Conservation (phyloP, 495 filamentous ascomycete species). For the Usnea hakonensis region DNA sequence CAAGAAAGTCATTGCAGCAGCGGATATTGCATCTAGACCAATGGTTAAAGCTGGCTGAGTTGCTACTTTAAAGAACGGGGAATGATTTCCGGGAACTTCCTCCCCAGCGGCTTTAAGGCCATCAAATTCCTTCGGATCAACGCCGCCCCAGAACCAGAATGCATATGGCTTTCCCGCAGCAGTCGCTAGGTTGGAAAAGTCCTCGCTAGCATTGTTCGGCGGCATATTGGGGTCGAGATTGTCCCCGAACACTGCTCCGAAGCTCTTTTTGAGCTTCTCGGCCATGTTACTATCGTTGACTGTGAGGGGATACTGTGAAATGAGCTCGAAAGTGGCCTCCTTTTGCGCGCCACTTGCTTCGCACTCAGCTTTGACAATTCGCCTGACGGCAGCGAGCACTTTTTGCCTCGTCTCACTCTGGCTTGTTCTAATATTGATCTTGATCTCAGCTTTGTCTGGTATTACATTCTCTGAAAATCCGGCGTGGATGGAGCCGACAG, state of each 20-base stretch:
- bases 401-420: constrained; percentile 33
- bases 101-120: constrained; percentile 36
- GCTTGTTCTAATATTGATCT: constrained; percentile 43
- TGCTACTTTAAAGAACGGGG: constrained; percentile 49
- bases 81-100: constrained; percentile 47
- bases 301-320: constrained; percentile 39
- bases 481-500: constrained; percentile 35
- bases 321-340: constrained; percentile 35
- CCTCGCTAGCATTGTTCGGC: constrained; percentile 40
- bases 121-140: constrained; percentile 39
- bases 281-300: constrained; percentile 45
- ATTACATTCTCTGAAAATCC: constrained; percentile 50
- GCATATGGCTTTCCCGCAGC: constrained; percentile 43
- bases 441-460: constrained; percentile 39
- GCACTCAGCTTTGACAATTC: constrained; percentile 50
- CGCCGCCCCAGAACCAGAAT: constrained; percentile 52
- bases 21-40: constrained; percentile 47
- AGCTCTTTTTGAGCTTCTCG: constrained; percentile 33
- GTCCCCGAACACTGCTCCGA: constrained; percentile 37
- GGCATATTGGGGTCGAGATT: constrained; percentile 26
- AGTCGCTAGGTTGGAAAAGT: constrained; percentile 49
- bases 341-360: constrained; percentile 35
- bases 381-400: constrained; percentile 39
- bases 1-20: constrained; percentile 44
- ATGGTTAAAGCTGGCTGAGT: constrained; percentile 48